phyloP scores from a whole-genome alignment of 169 alveolate genomes.

The Babesia ovata region DNA sequence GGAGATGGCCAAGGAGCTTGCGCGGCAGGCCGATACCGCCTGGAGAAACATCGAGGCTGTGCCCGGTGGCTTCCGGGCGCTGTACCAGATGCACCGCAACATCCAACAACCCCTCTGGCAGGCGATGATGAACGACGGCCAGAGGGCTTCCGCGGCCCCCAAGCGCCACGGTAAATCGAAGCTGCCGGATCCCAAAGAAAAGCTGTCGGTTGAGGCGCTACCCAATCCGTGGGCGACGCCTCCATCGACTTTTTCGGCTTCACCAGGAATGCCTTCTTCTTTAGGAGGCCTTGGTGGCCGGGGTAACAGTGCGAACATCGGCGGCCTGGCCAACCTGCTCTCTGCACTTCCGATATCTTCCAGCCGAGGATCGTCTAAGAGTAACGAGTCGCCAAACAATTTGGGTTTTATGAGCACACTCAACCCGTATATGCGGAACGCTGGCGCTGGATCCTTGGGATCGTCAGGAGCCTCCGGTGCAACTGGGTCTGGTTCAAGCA shows the following conservation, averaged over 20 bases:
- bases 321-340: neutral
- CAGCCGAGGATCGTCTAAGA: neutral
- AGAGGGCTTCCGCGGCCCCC: constrained; percentile 6
- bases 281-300: neutral
- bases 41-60: constrained; percentile 80
- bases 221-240: constrained; percentile 68
- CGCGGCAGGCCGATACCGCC: constrained; percentile 80
- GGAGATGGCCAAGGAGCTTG: constrained; percentile 77
- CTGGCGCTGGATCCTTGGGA: neutral
- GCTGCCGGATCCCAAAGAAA: constrained; percentile 31
- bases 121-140: constrained; percentile 46
- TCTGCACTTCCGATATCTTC: neutral
- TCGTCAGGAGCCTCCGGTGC: neutral
- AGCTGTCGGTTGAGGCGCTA: constrained; percentile 39
- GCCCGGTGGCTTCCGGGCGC: constrained; percentile 80
- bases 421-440: neutral
- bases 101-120: constrained; percentile 79
- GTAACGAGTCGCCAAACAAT: neutral
- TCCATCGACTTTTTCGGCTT: neutral
- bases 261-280: neutral
- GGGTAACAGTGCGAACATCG: neutral
- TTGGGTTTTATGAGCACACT: constrained; percentile 2
- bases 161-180: neutral
- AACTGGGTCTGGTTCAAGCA: too few species aligned
- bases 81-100: constrained; percentile 77